Conservation (phyloP, 2,329 filamentous ascomycete genomes). For the Ophiostoma ulmi region DNA sequence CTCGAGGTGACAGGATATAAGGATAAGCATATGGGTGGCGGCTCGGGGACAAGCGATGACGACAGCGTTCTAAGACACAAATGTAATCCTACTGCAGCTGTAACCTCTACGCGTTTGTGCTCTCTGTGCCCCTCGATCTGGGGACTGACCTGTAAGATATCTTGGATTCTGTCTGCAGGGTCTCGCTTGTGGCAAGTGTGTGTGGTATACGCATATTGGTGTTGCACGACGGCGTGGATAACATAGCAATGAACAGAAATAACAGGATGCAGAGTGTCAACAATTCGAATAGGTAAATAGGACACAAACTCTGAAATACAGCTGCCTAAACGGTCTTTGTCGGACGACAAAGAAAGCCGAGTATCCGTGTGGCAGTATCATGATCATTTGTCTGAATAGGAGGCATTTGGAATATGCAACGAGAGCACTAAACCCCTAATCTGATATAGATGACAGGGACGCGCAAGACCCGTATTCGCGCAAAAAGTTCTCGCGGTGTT, state of each 20-base stretch:
- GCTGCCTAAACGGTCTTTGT: not conserved
- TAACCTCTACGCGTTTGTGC: not conserved
- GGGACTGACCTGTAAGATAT: not conserved
- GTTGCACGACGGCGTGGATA: not conserved
- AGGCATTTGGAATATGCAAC: not conserved
- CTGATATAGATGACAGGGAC: not conserved
- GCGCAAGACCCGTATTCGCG: not conserved
- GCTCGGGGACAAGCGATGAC: constrained; percentile 1
- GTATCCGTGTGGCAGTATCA: not conserved
- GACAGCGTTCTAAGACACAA: not conserved
- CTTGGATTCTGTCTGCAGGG: not conserved
- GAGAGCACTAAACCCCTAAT: not conserved
- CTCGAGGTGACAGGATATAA: not conserved
- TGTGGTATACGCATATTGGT: not conserved
- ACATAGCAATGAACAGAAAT: not conserved
- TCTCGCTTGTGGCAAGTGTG: not conserved
- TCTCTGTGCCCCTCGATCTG: not conserved
- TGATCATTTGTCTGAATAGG: not conserved
- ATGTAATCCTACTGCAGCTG: not conserved
- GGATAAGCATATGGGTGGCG: not conserved
- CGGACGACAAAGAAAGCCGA: not conserved
- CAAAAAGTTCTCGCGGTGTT: not conserved
- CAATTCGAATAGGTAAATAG: not conserved
- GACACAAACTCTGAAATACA: not conserved
- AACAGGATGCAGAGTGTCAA: not conserved